These are phyloP conservation scores for Scheffersomyces titani DNA, from an alignment of 1,139 yeast species.

Conservation along the genomic window DNA sequence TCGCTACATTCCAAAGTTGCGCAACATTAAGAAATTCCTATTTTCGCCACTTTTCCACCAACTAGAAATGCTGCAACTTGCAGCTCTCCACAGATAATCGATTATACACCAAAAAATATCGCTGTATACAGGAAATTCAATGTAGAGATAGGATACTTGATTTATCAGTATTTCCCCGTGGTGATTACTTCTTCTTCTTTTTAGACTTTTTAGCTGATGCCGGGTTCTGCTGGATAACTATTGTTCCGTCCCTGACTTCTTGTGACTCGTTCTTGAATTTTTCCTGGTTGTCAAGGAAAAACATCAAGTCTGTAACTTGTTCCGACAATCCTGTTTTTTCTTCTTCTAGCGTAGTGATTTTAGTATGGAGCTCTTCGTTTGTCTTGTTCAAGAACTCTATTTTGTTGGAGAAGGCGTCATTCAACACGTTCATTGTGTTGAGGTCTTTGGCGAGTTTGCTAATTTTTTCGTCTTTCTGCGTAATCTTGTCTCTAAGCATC, in stretches of 20 bases:
- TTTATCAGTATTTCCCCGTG: neutral
- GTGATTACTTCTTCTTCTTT: conserved; percentile 15
- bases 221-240: conserved; percentile 40
- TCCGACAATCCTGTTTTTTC: conserved; percentile 59
- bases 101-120: no score
- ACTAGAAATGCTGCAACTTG: neutral
- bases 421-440: conserved; percentile 42
- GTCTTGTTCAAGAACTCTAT: conserved; percentile 49
- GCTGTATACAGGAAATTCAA: neutral
- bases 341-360: conserved; percentile 24
- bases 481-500: conserved; percentile 30
- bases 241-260: conserved; percentile 70
- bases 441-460: conserved; percentile 29
- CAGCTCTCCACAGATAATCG: neutral
- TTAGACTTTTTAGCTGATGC: conserved; percentile 15
- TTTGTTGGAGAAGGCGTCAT: conserved; percentile 58
- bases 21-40: neutral
- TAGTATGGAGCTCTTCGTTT: conserved; percentile 28
- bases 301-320: conserved; percentile 81
- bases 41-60: neutral
- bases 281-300: conserved; percentile 71
- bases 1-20: neutral
- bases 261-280: conserved; percentile 70
- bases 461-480: conserved; percentile 34
- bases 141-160: neutral